phyloP scores from a whole-genome alignment of 805 yeast species.

The Kregervanrija delftensis region DNA sequence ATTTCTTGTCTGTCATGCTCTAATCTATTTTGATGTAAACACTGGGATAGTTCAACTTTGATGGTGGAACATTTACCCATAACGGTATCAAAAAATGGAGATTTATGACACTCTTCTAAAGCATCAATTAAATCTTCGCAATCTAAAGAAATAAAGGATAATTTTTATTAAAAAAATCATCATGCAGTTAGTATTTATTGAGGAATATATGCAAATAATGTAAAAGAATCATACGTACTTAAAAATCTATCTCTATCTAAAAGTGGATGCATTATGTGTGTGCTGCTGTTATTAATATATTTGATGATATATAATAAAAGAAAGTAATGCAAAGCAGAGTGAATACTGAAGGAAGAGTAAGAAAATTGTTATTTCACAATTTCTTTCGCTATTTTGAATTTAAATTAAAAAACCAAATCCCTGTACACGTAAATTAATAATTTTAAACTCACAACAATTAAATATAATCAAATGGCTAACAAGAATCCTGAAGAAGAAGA shows the following conservation, averaged over 20 bases:
- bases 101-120: slow-evolving; percentile 79
- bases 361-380: too few species aligned
- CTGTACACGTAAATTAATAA: background rate
- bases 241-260: slow-evolving; percentile 25
- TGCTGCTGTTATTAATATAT: too few species aligned
- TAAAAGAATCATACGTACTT: slow-evolving; percentile 16
- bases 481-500: slow-evolving; percentile 45
- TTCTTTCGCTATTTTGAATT: too few species aligned
- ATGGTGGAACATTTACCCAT: slow-evolving; percentile 81
- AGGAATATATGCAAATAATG: too few species aligned
- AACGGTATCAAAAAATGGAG: slow-evolving; percentile 58
- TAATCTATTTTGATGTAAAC: slow-evolving; percentile 73
- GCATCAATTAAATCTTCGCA: slow-evolving; percentile 83
- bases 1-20: slow-evolving; percentile 52
- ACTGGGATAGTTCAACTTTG: slow-evolving; percentile 69
- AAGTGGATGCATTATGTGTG: slow-evolving; percentile 25
- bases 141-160: slow-evolving; percentile 28
- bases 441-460: background rate
- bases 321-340: too few species aligned
- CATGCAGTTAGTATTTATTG: too few species aligned
- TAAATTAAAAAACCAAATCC: too few species aligned
- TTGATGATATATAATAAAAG: too few species aligned
- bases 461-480: background rate
- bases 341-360: too few species aligned
- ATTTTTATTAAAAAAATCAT: background rate